Base-by-base conservation (phyloP, 371 early-diverging fungal species). In the Neoconidiobolus thromboides region DNA sequence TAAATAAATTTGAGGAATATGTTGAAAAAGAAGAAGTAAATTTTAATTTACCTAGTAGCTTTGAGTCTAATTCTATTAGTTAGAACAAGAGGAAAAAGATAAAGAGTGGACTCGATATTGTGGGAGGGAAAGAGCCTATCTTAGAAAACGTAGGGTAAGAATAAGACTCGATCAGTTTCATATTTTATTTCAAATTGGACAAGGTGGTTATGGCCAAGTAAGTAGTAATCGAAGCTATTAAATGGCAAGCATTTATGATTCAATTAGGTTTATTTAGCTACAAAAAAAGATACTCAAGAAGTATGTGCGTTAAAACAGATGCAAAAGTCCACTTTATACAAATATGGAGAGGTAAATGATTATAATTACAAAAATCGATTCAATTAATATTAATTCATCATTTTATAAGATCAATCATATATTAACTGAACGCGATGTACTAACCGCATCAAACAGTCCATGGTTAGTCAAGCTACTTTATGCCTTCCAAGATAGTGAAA, bases 261-360 rank as follows among this genome's bases (percentile, higher is more conserved):
- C 57, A 5, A 66, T 14, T 42, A 58, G 61, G 69, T 69, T 1
- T 68, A 65, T 62, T 50, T 88, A 37, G 86, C 85, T 43, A 71
- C 79, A 43, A 83, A 91, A 62, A 80, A 76, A 56, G 82, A 85
- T 64, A 85, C 83, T 3, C 79, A 74, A 26, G 71, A 82, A 26
- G 76, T 85, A 36, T 87, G 88, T 64, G 92, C 92, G 0, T 80
- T 93, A 79, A 93, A 93, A 65, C 78, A 87, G 1, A 69, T 88
- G 55, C 81, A 75, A 50, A 88, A 93, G 65, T 74, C 77, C 47
- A 77, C 78, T 49, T 75, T 90, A 66, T 74, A 86, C 37, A 81
- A 80, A 55, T 73, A 74, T 41, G 76, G 83, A 51, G 87, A 88
- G 63, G 72, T 61, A 63, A 1, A 26, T 47, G 26, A 26, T 26